Evolutionary conservation across 352 stramenopile species (phyloP), one percentile per base, ranked within the genome.

Genomic region (Phytophthora sp.): DNA sequence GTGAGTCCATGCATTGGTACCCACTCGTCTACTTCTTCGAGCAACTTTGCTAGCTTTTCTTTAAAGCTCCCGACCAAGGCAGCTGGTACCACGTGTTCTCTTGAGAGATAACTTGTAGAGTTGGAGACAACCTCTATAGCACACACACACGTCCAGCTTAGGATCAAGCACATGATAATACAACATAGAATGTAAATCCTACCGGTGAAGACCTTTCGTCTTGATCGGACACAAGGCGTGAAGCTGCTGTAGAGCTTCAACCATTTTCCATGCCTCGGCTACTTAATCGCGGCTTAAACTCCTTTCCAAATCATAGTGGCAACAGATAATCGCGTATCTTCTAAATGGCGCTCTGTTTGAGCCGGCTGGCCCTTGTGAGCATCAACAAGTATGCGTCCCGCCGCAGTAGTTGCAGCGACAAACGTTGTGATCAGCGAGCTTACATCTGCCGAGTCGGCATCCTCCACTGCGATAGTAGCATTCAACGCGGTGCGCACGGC

Each of bases 321-420:
- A 18, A 55, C 48, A 11, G 48, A 55, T 32, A 55, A 26, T 17
- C 48, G 30, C 30, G 45, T 26, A 35, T 55, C 32, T 55, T 55
- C 48, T 7, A 55, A 32, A 17, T 55, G 48, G 2, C 48, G 48
- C 9, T 55, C 48, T 21, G 48, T n/a, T 20, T 42, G 21, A 34
- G 35, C 21, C 20, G 31, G 32, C 20, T 43, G 32, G 5, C 15
- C 13, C 11, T 11, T 17, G 15, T 45, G 32, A 11, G 32, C 48
- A 11, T 30, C 31, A 20, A 55, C 32, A 12, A 55, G 32, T 9
- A 35, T 30, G 3, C 24, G 3, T 23, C 32, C 48, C 21, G 48
- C 48, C 24, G 26, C 21, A 0, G 34, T 15, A 11, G 48, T 34
- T n/a, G 48, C 31, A 34, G 32, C 10, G 8, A 42, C 31, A 23